Percentiles rank a stretch among this genome's conserved stretches.
Evolutionary conservation across 495 filamentous ascomycete genomes (phyloP).

Genomic region (Daldinia childiae): DNA sequence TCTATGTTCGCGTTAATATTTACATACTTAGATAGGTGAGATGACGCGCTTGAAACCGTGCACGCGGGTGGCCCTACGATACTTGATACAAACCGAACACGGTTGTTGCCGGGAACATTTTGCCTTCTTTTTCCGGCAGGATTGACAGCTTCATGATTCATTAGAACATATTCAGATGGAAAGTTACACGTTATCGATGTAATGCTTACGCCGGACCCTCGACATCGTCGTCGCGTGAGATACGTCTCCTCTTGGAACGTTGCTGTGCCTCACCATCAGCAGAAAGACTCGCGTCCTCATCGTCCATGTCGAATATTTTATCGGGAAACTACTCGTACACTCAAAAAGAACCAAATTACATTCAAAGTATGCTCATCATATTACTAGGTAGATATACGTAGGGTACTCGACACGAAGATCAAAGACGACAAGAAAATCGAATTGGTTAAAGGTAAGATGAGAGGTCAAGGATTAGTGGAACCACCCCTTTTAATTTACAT

Average conservation of each 20-base stretch:
- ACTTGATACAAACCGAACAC: constrained; percentile 40
- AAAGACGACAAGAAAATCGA: neutral
- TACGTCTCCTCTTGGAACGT: neutral
- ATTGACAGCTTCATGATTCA: constrained; percentile 46
- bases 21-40: neutral
- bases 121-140: constrained; percentile 55
- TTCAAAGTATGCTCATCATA: neutral
- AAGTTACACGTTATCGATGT: neutral
- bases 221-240: neutral
- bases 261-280: neutral
- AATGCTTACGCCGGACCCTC: neutral
- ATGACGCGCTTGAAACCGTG: neutral
- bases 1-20: neutral
- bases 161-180: neutral
- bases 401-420: neutral
- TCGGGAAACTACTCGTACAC: neutral
- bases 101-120: constrained; percentile 53
- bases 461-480: neutral
- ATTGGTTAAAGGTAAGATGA: neutral
- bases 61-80: constrained; percentile 36
- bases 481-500: too few relatives aligned
- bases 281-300: neutral
- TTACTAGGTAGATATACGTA: neutral
- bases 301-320: neutral
- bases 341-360: neutral